These are phyloP conservation scores for Raphanus raphanistrum DNA, from an alignment of 345 rosid genomes.

Conservation along the genomic window DNA sequence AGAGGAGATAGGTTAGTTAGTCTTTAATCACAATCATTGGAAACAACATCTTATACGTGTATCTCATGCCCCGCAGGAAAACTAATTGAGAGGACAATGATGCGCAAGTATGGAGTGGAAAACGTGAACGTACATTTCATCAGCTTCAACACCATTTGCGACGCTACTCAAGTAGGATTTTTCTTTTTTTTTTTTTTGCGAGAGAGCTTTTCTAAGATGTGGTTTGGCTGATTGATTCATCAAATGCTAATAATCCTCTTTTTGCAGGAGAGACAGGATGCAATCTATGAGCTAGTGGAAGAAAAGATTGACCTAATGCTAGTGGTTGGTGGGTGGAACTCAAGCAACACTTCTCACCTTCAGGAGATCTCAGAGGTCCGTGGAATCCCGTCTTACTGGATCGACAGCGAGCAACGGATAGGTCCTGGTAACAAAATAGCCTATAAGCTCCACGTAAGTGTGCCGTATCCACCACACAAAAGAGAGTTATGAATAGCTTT, in stretches of 20 bases:
- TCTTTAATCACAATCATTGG: neutral
- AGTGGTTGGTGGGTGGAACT: slow-evolving; percentile 99
- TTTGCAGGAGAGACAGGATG: slow-evolving; percentile 92
- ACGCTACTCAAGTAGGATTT: slow-evolving; percentile 80
- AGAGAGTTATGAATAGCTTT: neutral
- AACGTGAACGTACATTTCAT: slow-evolving; percentile 76
- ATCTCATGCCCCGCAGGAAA: slow-evolving; percentile 56
- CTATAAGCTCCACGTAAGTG: slow-evolving; percentile 72
- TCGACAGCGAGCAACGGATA: slow-evolving; percentile 81
- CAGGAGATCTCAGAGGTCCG: slow-evolving; percentile 88
- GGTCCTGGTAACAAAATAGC: slow-evolving; percentile 94
- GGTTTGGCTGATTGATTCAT: neutral
- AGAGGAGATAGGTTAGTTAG: slow-evolving; percentile 76
- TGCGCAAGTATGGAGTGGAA: slow-evolving; percentile 85
- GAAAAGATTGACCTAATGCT: slow-evolving; percentile 83
- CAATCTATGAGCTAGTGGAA: slow-evolving; percentile 88
- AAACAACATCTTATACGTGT: neutral
- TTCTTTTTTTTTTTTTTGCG: no score
- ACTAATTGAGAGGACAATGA: slow-evolving; percentile 77
- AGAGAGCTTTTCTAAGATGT: no score
- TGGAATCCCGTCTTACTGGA: slow-evolving; percentile 92
- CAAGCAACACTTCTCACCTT: slow-evolving; percentile 98
- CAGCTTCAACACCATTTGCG: slow-evolving; percentile 95
- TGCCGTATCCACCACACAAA: slow-evolving; percentile 1
- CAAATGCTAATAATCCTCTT: slow-evolving; percentile 4